Evolutionary conservation across 805 yeast species (phyloP), one percentile per base, ranked within the genome.

Genomic region (Saccharomycopsis javanensis): DNA sequence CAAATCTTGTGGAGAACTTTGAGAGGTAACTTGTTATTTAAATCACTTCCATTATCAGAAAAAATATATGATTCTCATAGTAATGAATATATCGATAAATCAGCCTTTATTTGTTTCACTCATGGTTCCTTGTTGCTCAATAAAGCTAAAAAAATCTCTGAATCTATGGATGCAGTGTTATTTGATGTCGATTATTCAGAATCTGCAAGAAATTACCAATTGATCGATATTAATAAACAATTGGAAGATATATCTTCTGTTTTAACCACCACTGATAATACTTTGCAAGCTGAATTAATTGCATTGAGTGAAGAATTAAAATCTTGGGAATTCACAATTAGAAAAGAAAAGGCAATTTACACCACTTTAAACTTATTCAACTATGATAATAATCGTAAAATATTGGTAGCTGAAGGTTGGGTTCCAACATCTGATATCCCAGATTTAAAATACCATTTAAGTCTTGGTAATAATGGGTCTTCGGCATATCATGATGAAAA

Each of bases 381-480:
- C 64, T 84, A 80, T 67, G 94, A 86, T 67, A 71, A 77, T 56
- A 78, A 79, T 48, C 77, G 89, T 67, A 78, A 81, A 65, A 83
- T 83, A 67, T 75, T 81, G 52, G 85, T 80, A 54, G 87, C 82
- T 33, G 88, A 82, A 74, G 89, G 88, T 50, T 85, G 87, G 96
- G 79, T 80, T 37, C 90, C 90, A 35, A 71, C 71, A 10, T 73
- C 74, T 56, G 86, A 82, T 59, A 70, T 82, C 51, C 67, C 66
- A 5, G 67, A 71, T 11, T 69, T 85, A 57, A 78, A 76, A 62
- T 65, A 64, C 11, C 67, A 76, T 16, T 70, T 83, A 55, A 72
- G 78, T 50, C 64, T 67, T 16, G 62, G 63, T 23, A 52, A 66
- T 31, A 70, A 69, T 48, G 13, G 33, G 13, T 25, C 34, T 50